Percentiles rank a stretch among this genome's conserved stretches.
phyloP scores from a whole-genome alignment of 805 yeast species.

The Tetrapisispora pingtungensis region DNA sequence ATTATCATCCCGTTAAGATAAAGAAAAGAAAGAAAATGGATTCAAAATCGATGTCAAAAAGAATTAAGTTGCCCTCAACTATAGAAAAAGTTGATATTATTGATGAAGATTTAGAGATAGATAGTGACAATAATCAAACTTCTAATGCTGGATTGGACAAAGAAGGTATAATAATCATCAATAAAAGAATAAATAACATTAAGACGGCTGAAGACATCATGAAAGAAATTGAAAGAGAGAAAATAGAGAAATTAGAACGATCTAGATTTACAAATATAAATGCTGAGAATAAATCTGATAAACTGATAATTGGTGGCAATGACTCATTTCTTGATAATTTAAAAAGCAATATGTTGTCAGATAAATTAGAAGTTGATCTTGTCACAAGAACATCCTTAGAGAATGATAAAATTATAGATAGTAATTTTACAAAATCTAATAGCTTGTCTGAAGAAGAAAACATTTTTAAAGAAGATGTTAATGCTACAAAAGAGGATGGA shows the following conservation, averaged over 20 bases:
- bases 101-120: conserved; percentile 20
- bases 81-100: conserved; percentile 29
- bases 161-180: conserved; percentile 17
- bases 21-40: conserved; percentile 32
- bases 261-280: conserved; percentile 9
- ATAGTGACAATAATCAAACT: conserved; percentile 23
- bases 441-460: not conserved
- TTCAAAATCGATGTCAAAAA: conserved; percentile 14
- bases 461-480: too few species aligned
- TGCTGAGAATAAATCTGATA: conserved; percentile 12
- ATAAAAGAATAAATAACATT: conserved; percentile 1
- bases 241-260: conserved; percentile 14
- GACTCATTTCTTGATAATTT: conserved; percentile 21
- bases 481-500: not conserved
- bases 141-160: not conserved
- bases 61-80: conserved; percentile 24
- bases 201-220: conserved; percentile 26
- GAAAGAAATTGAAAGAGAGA: conserved; percentile 29
- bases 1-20: conserved; percentile 32
- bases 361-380: not conserved
- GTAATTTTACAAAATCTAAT: too few species aligned
- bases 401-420: too few species aligned
- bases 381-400: not conserved
- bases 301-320: conserved; percentile 35
- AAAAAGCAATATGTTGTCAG: conserved; percentile 6